Evolutionary conservation across 768 basidiomycete species (phyloP), one percentile per base, ranked within the genome.

Genomic region (Fistulinella prunicolor): DNA sequence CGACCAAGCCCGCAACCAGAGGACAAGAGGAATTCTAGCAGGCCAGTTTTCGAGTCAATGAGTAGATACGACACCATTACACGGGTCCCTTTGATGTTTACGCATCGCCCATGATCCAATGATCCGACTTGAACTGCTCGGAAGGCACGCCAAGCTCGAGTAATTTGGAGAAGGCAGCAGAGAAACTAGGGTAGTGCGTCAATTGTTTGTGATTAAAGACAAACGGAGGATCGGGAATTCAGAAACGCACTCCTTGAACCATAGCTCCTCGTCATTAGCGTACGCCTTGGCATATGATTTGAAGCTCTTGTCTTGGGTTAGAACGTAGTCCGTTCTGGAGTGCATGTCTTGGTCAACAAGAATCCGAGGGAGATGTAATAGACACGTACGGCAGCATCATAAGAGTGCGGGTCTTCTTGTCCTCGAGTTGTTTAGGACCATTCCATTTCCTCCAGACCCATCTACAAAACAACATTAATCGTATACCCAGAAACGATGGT

Each of bases 391-490:
- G 93, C 38, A 97, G 73, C 94, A 97, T 97, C 94, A 97, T 97
- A 43, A 97, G 74, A 21, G 82, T 69, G 59, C 79, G 79, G 35
- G 93, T 94, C 70, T 80, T 83, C 80, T 92, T 94, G 73, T 97
- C 95, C 69, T 89, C 84, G 48, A 86, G 84, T 72, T 96, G 94
- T 73, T 92, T 93, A 19, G 94, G 92, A 44, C 91, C 94, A 52
- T 73, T 71, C 93, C 95, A 97, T 70, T 94, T 95, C 72, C 79
- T 87, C 94, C 94, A 95, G n/a, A 83, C 76, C 89, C 89, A 91
- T 49, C 79, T 81, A 39, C 17, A 42, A 16, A n/a, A 19, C 14
- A 22, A 9, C 29, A 9, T 61, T 20, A 57, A 43, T n/a, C 21
- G 4, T 17, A 16, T 26, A 41, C 4, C 9, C 3, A 44, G 22